Evolutionary conservation across 2,329 filamentous ascomycete species (phyloP).

Genomic region (Sporothrix schenckii): DNA sequence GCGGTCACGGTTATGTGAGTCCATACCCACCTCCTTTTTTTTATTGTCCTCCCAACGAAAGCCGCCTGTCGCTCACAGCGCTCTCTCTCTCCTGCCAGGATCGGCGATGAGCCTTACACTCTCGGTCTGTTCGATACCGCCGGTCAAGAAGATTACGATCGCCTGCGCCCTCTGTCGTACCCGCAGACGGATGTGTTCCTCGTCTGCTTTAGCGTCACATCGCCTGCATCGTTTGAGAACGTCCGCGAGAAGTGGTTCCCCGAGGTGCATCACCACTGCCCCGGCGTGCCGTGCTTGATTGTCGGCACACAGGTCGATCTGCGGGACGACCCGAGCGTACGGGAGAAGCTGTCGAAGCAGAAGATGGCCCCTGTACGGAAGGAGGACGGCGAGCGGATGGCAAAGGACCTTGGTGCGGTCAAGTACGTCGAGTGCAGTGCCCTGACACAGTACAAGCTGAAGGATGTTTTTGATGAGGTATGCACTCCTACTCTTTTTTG

Average conservation of each 20-base stretch:
- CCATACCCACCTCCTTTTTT: no score
- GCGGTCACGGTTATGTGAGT: conserved; percentile 99
- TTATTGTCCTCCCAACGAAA: not conserved
- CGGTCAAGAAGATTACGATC: conserved; percentile 99
- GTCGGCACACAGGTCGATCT: conserved; percentile 98
- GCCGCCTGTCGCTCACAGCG: not conserved
- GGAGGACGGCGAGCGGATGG: conserved; percentile 94
- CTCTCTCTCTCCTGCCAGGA: conserved; percentile 61
- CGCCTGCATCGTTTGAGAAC: conserved; percentile 97
- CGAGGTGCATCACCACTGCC: conserved; percentile 97
- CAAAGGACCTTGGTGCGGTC: conserved; percentile 93
- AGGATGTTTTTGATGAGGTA: conserved; percentile 99
- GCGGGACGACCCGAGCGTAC: conserved; percentile 81
- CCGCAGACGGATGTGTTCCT: conserved; percentile 98
- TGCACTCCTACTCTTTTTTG: conserved; percentile 37
- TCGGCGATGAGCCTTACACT: conserved; percentile 97
- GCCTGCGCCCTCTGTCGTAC: conserved; percentile 92
- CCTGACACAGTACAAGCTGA: conserved; percentile 95
- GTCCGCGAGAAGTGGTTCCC: conserved; percentile 99
- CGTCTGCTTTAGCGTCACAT: conserved; percentile 97
- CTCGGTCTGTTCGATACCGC: conserved; percentile 97
- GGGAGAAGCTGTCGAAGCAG: conserved; percentile 91
- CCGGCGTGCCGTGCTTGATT: conserved; percentile 94
- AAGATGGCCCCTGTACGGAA: conserved; percentile 92
- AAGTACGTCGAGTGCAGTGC: conserved; percentile 99